phyloP scores from a whole-genome alignment of 2,329 filamentous ascomycete species.

The Aspergillus neoniger region DNA sequence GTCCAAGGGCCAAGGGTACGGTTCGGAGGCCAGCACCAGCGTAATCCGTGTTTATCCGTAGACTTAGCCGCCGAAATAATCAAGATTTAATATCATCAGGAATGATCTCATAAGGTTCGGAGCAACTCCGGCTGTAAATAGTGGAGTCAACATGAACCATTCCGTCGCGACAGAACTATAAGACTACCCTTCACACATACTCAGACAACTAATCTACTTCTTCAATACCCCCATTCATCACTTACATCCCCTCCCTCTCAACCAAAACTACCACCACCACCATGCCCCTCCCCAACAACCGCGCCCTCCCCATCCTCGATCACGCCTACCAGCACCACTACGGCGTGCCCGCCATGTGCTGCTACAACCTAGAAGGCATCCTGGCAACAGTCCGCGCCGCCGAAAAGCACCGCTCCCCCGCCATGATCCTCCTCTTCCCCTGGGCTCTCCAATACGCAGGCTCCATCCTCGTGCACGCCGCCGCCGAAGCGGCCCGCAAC shows the following conservation, averaged over 20 bases:
- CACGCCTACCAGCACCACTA: slow-evolving; percentile 59
- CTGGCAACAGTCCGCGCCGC: slow-evolving; percentile 69
- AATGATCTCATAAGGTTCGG: slow-evolving; percentile 16
- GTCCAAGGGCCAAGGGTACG: slow-evolving; percentile 35
- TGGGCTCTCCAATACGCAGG: slow-evolving; percentile 71
- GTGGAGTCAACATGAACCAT: background rate
- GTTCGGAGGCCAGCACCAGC: slow-evolving; percentile 32
- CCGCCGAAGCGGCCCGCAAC: slow-evolving; percentile 57
- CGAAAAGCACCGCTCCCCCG: slow-evolving; percentile 65
- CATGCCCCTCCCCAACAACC: slow-evolving; percentile 49
- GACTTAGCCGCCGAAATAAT: background rate
- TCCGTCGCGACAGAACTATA: background rate
- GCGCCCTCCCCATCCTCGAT: slow-evolving; percentile 59
- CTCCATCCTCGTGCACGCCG: slow-evolving; percentile 56
- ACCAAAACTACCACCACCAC: slow-evolving; percentile 19
- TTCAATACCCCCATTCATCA: background rate
- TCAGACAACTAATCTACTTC: background rate
- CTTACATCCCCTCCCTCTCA: background rate
- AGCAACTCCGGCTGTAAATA: slow-evolving; percentile 17
- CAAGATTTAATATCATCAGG: background rate
- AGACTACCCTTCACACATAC: background rate
- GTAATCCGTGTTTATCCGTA: slow-evolving; percentile 37
- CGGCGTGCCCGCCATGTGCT: slow-evolving; percentile 63
- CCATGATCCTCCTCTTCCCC: slow-evolving; percentile 73
- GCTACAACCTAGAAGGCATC: slow-evolving; percentile 71